These are phyloP conservation scores for Anisogramma anomala DNA, from an alignment of 2,329 filamentous ascomycete genomes.

Conservation along the genomic window DNA sequence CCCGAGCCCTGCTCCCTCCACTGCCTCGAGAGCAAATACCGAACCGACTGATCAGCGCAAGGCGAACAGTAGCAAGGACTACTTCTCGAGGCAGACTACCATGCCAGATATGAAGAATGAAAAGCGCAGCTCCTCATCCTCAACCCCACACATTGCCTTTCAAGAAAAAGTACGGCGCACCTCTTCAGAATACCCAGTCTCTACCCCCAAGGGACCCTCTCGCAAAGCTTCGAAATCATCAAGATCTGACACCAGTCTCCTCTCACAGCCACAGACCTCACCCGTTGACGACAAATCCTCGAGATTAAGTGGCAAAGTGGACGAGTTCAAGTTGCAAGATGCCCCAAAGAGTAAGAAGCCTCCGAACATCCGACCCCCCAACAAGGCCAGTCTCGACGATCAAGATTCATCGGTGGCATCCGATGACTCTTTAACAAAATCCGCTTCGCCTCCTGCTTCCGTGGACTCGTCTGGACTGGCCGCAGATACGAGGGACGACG, in stretches of 20 bases:
- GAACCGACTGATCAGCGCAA: constrained; percentile 37
- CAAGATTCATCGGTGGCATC: constrained; percentile 25
- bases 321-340: constrained; percentile 71
- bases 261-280: constrained; percentile 19
- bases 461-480: constrained; percentile 31
- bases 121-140: constrained; percentile 29
- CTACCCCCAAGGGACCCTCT: constrained; percentile 37
- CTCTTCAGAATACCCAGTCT: constrained; percentile 48
- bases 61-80: constrained; percentile 44
- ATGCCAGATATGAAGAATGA: constrained; percentile 35
- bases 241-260: constrained; percentile 24
- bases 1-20: constrained; percentile 47
- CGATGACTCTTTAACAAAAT: constrained; percentile 24
- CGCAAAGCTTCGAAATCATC: constrained; percentile 38
- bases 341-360: constrained; percentile 55
- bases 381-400: constrained; percentile 30
- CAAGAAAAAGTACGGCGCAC: constrained; percentile 67
- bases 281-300: constrained; percentile 29
- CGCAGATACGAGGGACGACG: constrained; percentile 46
- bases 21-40: constrained; percentile 42
- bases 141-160: constrained; percentile 83
- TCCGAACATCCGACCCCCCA: constrained; percentile 31
- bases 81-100: constrained; percentile 38
- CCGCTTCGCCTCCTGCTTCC: constrained; percentile 24
- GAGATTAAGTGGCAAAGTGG: constrained; percentile 30